Conservation (phyloP, 257 asterid species). For the Salvia hispanica region DNA sequence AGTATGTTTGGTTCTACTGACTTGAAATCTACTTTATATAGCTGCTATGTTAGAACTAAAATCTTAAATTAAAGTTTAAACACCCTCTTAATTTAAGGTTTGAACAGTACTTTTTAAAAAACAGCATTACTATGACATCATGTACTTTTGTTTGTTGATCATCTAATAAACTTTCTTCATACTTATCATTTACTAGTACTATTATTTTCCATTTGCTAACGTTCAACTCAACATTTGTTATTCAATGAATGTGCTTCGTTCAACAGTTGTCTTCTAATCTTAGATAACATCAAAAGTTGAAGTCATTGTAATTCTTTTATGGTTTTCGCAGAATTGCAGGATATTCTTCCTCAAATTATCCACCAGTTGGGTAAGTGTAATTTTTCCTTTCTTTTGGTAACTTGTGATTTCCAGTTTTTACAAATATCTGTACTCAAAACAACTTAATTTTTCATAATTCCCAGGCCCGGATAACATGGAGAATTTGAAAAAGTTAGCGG, state of each 20-base stretch:
- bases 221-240: too few relatives aligned
- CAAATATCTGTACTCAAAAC: neutral
- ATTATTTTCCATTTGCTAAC: neutral
- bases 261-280: too few relatives aligned
- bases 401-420: neutral
- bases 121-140: neutral
- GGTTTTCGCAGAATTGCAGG: slow-evolving; percentile 47
- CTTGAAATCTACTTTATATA: neutral
- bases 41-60: neutral
- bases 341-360: slow-evolving; percentile 58
- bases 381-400: neutral
- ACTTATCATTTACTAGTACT: neutral
- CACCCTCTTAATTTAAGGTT: neutral
- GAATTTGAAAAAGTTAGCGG: slow-evolving; percentile 75
- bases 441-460: neutral
- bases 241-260: too few relatives aligned
- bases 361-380: slow-evolving; percentile 53
- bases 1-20: slow-evolving; percentile 43
- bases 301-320: too few relatives aligned
- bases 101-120: too few relatives aligned
- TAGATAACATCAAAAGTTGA: too few relatives aligned
- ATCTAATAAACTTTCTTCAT: neutral
- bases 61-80: neutral
- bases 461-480: slow-evolving; percentile 86
- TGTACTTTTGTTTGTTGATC: neutral